Evolutionary conservation across 2,329 filamentous ascomycete species (phyloP).

Genomic region (Cladosporium sphaerospermum): DNA sequence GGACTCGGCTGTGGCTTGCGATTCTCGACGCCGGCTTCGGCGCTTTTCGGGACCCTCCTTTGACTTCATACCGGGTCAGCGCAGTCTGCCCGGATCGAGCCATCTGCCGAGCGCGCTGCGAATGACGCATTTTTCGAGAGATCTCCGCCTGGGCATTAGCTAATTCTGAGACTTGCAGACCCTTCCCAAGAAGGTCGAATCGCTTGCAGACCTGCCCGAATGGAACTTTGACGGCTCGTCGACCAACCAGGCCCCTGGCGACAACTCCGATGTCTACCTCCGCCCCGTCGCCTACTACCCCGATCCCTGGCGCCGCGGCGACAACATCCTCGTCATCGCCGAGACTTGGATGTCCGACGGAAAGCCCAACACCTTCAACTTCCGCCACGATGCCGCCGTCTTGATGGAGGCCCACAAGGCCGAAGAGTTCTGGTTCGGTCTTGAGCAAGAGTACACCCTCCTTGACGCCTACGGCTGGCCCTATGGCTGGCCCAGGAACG

Average conservation of each 20-base stretch:
- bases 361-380: constrained; percentile 97
- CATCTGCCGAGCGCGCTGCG: neutral
- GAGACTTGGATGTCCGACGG: constrained; percentile 95
- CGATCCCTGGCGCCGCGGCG: constrained; percentile 80
- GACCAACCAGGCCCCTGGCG: constrained; percentile 82
- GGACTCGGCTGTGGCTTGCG: neutral
- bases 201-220: constrained; percentile 62
- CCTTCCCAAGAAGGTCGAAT: constrained; percentile 51
- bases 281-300: constrained; percentile 83
- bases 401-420: constrained; percentile 81
- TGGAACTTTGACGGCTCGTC: constrained; percentile 88
- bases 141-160: neutral
- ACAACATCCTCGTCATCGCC: constrained; percentile 89
- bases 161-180: constrained; percentile 44
- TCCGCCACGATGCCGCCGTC: constrained; percentile 83
- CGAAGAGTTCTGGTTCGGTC: constrained; percentile 91
- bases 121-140: constrained; percentile 1
- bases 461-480: constrained; percentile 81
- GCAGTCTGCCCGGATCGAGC: neutral
- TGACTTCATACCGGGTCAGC: constrained; percentile 1
- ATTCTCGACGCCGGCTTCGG: constrained; percentile 3
- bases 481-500: constrained; percentile 83
- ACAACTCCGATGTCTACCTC: constrained; percentile 97
- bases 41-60: constrained; percentile 4
- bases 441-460: constrained; percentile 96